A percentile compares a stretch with the other conserved stretches of the same genome.
Evolutionary conservation across 306 rosid species (phyloP).

Genomic region (Lathyrus tuberosus): DNA sequence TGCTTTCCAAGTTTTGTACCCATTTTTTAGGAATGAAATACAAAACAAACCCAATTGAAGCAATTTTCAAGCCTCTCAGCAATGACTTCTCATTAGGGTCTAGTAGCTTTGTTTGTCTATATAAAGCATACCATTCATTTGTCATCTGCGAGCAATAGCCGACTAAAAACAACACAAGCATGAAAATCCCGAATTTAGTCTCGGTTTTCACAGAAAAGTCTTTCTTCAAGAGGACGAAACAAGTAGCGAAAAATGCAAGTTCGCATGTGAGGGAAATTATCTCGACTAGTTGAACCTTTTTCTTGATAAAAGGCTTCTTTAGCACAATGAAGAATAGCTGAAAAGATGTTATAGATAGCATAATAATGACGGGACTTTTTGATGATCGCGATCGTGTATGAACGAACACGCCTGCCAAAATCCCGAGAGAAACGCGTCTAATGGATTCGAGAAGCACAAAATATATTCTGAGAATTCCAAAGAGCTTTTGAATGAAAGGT

Average conservation of each 20-base stretch:
- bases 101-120: conserved; percentile 58
- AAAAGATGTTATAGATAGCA: conserved; percentile 67
- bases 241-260: conserved; percentile 59
- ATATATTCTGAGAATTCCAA: conserved; percentile 91
- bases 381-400: conserved; percentile 47
- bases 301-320: conserved; percentile 92
- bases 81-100: conserved; percentile 65
- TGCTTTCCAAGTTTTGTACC: conserved; percentile 55
- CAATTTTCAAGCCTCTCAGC: conserved; percentile 60
- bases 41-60: conserved; percentile 62
- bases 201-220: conserved; percentile 49
- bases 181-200: conserved; percentile 55
- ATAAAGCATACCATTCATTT: conserved; percentile 83
- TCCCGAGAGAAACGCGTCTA: conserved; percentile 63
- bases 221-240: conserved; percentile 50
- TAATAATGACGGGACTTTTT: conserved; percentile 48
- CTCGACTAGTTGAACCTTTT: conserved; percentile 84
- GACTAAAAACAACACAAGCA: conserved; percentile 68
- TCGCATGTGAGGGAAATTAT: conserved; percentile 67
- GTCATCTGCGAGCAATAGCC: conserved; percentile 59
- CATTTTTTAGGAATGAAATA: conserved; percentile 61
- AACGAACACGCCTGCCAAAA: conserved; percentile 65
- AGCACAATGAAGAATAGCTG: conserved; percentile 87
- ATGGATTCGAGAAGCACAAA: conserved; percentile 67
- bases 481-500: conserved; percentile 84